These are phyloP conservation scores for Barnettozyma californica DNA, from an alignment of 805 yeast genomes.

Conservation along the genomic window DNA sequence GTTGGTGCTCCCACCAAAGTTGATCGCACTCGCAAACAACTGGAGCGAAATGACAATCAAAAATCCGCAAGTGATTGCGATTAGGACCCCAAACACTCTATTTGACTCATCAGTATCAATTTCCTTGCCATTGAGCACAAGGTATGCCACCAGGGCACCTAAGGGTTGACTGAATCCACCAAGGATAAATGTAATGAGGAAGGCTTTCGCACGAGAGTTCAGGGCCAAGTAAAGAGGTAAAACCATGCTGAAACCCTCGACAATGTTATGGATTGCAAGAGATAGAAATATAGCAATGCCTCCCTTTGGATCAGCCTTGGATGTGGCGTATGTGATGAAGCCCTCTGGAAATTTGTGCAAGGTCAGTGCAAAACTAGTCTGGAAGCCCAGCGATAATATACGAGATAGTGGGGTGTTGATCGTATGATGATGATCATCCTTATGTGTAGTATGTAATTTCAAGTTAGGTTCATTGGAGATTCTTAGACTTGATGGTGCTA, in stretches of 20 bases:
- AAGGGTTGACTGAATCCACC: conserved; percentile 87
- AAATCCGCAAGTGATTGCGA: conserved; percentile 80
- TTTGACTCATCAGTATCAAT: conserved; percentile 29
- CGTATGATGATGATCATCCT: conserved; percentile 69
- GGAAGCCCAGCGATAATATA: conserved; percentile 81
- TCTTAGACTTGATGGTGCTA: conserved; percentile 1
- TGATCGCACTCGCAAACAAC: conserved; percentile 79
- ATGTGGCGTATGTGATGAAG: conserved; percentile 76
- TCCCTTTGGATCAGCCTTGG: conserved; percentile 57
- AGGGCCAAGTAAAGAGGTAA: conserved; percentile 82
- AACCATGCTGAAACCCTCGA: conserved; percentile 93
- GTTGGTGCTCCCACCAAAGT: conserved; percentile 69
- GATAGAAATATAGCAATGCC: conserved; percentile 83
- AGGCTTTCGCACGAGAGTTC: conserved; percentile 54
- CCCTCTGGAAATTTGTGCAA: conserved; percentile 96
- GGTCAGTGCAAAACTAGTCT: conserved; percentile 82
- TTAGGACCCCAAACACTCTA: conserved; percentile 52
- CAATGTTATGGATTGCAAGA: conserved; percentile 81
- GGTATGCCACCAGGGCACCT: conserved; percentile 74
- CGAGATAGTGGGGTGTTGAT: conserved; percentile 71
- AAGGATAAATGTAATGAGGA: conserved; percentile 56
- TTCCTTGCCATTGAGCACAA: conserved; percentile 37
- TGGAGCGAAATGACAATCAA: conserved; percentile 75
- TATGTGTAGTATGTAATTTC: conserved; percentile 27
- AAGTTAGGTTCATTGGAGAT: conserved; percentile 21